A percentile compares a stretch with the other conserved stretches of the same genome.
phyloP scores from a whole-genome alignment of 2,329 filamentous ascomycete genomes.

The Colletotrichum sp. region DNA sequence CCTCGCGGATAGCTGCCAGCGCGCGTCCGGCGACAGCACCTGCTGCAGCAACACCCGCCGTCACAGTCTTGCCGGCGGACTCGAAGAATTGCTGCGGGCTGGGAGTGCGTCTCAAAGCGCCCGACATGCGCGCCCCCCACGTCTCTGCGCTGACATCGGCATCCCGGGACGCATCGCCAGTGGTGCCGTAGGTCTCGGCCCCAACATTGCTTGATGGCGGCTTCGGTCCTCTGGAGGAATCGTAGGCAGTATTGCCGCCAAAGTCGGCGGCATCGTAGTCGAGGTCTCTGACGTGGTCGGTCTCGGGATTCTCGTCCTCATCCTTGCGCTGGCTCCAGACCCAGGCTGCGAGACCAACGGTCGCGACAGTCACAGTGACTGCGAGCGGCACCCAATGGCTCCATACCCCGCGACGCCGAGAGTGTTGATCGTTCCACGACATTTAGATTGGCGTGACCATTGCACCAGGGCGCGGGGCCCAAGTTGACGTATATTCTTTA shows the following conservation, averaged over 20 bases:
- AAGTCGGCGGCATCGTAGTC: slow-evolving; percentile 55
- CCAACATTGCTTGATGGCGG: slow-evolving; percentile 42
- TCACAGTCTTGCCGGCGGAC: slow-evolving; percentile 80
- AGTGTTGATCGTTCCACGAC: slow-evolving; percentile 68
- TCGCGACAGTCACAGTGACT: slow-evolving; percentile 85
- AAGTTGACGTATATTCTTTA: not conserved
- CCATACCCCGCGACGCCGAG: slow-evolving; percentile 65
- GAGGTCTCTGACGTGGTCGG: slow-evolving; percentile 57
- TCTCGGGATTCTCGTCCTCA: slow-evolving; percentile 70
- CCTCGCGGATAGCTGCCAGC: slow-evolving; percentile 82
- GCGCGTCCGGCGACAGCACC: slow-evolving; percentile 84
- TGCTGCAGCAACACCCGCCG: slow-evolving; percentile 81
- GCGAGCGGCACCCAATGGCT: slow-evolving; percentile 90
- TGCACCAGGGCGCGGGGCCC: slow-evolving; percentile 14
- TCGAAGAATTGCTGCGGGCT: slow-evolving; percentile 91
- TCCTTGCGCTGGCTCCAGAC: slow-evolving; percentile 88
- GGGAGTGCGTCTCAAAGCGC: slow-evolving; percentile 79
- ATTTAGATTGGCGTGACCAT: slow-evolving; percentile 43
- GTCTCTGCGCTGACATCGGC: slow-evolving; percentile 44
- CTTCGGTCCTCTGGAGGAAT: slow-evolving; percentile 37
- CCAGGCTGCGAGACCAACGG: slow-evolving; percentile 87
- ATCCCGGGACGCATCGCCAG: slow-evolving; percentile 32
- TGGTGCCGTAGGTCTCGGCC: slow-evolving; percentile 49
- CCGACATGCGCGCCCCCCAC: slow-evolving; percentile 80
- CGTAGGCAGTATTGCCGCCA: slow-evolving; percentile 57